These are phyloP conservation scores for Moelleriella libera DNA, from an alignment of 2,329 filamentous ascomycete species.

Conservation along the genomic window DNA sequence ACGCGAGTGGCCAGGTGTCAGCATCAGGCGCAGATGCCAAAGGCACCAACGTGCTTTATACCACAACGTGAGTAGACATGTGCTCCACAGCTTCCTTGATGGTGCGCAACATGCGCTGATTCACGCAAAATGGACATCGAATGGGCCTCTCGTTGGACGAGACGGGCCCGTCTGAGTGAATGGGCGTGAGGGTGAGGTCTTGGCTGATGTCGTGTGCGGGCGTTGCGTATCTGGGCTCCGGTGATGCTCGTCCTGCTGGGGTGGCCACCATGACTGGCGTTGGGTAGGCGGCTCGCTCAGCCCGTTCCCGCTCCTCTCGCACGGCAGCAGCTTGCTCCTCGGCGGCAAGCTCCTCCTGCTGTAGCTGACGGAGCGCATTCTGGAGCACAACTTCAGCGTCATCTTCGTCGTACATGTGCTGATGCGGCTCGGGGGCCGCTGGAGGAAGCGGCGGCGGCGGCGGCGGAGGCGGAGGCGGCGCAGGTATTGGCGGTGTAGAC, in stretches of 20 bases:
- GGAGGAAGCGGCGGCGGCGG: neutral
- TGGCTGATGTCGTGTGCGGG: slow-evolving; percentile 19
- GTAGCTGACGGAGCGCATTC: slow-evolving; percentile 42
- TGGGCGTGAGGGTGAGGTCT: slow-evolving; percentile 40
- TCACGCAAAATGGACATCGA: slow-evolving; percentile 47
- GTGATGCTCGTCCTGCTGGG: slow-evolving; percentile 13
- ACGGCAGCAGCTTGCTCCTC: slow-evolving; percentile 42
- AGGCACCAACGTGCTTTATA: slow-evolving; percentile 16
- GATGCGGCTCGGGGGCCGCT: slow-evolving; percentile 10
- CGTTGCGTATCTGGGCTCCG: slow-evolving; percentile 18
- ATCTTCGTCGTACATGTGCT: slow-evolving; percentile 31
- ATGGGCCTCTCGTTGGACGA: slow-evolving; percentile 33
- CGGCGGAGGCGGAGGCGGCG: neutral
- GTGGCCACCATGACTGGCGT: slow-evolving; percentile 17
- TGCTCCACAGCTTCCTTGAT: slow-evolving; percentile 50
- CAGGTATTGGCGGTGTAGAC: slow-evolving; percentile 4
- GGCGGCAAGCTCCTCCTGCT: slow-evolving; percentile 43
- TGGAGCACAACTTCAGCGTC: slow-evolving; percentile 45
- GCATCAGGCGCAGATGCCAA: neutral
- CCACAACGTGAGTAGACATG: slow-evolving; percentile 46
- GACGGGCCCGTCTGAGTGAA: slow-evolving; percentile 33
- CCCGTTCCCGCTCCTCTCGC: slow-evolving; percentile 36
- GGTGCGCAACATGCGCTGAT: slow-evolving; percentile 43
- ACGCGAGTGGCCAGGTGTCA: too few species aligned
- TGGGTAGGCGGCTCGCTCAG: slow-evolving; percentile 22